phyloP scores from a whole-genome alignment of 495 filamentous ascomycete species.

The Rhizodiscina lignyota region DNA sequence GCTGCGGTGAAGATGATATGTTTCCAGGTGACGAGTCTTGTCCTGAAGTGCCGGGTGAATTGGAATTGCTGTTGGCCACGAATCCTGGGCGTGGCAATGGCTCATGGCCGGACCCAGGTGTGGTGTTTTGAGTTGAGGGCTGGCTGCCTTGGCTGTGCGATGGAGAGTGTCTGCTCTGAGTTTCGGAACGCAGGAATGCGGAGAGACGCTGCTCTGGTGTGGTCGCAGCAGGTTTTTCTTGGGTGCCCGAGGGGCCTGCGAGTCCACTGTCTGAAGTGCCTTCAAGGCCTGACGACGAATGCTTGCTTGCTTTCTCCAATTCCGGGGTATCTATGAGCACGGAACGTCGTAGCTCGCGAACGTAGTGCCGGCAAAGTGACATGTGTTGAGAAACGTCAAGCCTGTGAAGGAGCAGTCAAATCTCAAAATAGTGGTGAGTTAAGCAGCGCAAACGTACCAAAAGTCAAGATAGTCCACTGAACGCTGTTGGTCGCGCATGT shows the following conservation, averaged over 20 bases:
- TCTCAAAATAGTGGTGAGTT: conserved; percentile 1
- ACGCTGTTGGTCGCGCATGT: conserved; percentile 96
- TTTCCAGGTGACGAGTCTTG: conserved; percentile 8
- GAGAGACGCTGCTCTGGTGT: conserved; percentile 78
- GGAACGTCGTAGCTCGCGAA: conserved; percentile 82
- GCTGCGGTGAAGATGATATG: conserved; percentile 18
- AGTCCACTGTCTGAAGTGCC: conserved; percentile 14
- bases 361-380: conserved; percentile 94
- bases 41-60: conserved; percentile 46
- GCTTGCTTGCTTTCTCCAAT: conserved; percentile 65
- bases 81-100: conserved; percentile 53
- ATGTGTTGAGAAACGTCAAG: conserved; percentile 99
- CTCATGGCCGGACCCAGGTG: conserved; percentile 31
- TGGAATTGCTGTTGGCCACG: conserved; percentile 44
- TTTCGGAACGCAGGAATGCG: conserved; percentile 69
- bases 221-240: conserved; percentile 36
- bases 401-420: conserved; percentile 33
- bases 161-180: conserved; percentile 41
- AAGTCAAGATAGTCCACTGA: conserved; percentile 98
- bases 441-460: conserved; percentile 52
- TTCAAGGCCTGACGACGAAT: conserved; percentile 67
- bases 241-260: conserved; percentile 35
- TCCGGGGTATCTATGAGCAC: conserved; percentile 89
- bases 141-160: conserved; percentile 37
- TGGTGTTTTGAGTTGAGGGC: conserved; percentile 19